These are phyloP conservation scores for Mycena kentingensis DNA, from an alignment of 768 basidiomycete species.

Conservation along the genomic window DNA sequence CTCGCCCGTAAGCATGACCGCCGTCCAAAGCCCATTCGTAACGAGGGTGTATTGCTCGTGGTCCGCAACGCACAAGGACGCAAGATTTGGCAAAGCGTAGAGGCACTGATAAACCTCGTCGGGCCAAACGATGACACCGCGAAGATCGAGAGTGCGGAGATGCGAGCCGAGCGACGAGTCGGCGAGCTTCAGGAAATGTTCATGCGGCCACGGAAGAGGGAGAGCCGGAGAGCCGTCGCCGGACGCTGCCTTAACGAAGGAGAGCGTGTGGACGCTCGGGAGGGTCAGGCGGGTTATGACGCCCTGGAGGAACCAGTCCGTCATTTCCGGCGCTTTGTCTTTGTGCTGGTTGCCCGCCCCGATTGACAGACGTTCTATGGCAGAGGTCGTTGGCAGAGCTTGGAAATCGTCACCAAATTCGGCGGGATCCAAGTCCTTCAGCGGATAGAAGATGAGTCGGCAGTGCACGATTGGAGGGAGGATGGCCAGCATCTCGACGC, in stretches of 20 bases:
- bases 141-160: no score
- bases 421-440: no score
- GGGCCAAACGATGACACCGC: no score
- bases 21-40: no score
- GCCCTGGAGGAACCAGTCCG: background rate
- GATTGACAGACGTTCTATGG: background rate
- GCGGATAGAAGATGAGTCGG: background rate
- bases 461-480: background rate
- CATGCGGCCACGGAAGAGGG: no score
- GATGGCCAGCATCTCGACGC: background rate
- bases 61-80: no score
- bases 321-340: background rate
- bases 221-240: background rate
- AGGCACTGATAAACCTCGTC: no score
- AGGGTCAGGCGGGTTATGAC: background rate
- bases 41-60: no score
- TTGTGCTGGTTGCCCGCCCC: background rate
- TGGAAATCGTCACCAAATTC: background rate
- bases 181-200: no score
- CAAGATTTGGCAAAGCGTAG: no score
- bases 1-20: no score
- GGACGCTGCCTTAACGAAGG: background rate
- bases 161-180: no score
- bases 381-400: background rate
- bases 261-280: background rate